Evolutionary conservation across 345 rosid genomes (phyloP).

Genomic region (Citrus sp.): DNA sequence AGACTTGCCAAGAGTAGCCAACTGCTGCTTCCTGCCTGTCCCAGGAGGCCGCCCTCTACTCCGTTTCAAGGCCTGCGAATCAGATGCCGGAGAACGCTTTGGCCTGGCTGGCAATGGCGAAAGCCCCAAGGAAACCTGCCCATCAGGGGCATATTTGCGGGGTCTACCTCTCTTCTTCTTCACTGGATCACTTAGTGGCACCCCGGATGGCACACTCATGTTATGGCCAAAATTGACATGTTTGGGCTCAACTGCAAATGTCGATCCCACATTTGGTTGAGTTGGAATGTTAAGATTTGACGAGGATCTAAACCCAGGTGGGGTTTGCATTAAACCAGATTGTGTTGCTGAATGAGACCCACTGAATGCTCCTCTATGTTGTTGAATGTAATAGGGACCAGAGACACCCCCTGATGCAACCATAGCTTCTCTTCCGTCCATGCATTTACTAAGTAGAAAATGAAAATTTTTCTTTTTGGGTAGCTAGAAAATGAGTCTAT

Average conservation of each 20-base stretch:
- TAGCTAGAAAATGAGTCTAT: slow-evolving; percentile 8
- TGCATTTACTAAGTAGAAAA: slow-evolving; percentile 57
- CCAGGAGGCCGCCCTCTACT: slow-evolving; percentile 96
- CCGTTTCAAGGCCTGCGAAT: slow-evolving; percentile 53
- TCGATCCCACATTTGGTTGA: slow-evolving; percentile 47
- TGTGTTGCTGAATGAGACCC: slow-evolving; percentile 57
- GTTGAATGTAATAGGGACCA: slow-evolving; percentile 69
- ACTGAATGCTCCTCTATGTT: slow-evolving; percentile 64
- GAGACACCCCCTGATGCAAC: slow-evolving; percentile 67
- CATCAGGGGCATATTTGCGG: slow-evolving; percentile 81
- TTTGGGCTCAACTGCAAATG: slow-evolving; percentile 54
- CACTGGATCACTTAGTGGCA: slow-evolving; percentile 45
- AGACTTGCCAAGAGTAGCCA: slow-evolving; percentile 77
- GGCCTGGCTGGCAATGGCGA: slow-evolving; percentile 59
- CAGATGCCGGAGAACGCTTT: slow-evolving; percentile 53
- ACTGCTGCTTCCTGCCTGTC: slow-evolving; percentile 89
- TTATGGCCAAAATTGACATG: slow-evolving; percentile 53
- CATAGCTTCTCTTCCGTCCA: slow-evolving; percentile 98
- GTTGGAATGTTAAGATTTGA: slow-evolving; percentile 44
- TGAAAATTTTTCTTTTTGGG: background rate
- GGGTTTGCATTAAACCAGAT: slow-evolving; percentile 44
- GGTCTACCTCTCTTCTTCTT: slow-evolving; percentile 99
- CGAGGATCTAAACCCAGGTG: slow-evolving; percentile 58
- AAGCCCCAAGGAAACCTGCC: slow-evolving; percentile 82
- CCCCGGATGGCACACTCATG: slow-evolving; percentile 47